These are phyloP conservation scores for Stephania japonica DNA, from an alignment of 164 flowering plant species.

Conservation along the genomic window DNA sequence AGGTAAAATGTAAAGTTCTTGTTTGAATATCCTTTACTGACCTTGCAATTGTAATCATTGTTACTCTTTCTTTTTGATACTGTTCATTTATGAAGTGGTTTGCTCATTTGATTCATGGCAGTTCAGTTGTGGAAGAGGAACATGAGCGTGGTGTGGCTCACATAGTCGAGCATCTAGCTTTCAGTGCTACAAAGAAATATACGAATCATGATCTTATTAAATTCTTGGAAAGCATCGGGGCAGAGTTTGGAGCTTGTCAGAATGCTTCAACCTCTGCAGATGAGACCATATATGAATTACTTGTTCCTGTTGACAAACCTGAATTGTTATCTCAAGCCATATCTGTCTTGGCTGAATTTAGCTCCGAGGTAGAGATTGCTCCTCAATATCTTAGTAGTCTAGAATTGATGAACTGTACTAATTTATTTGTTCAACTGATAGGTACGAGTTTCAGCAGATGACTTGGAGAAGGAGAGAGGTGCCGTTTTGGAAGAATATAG, in stretches of 20 bases:
- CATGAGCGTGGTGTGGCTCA: constrained; percentile 98
- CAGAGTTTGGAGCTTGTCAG: constrained; percentile 97
- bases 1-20: no score
- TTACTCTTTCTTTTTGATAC: neutral
- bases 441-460: constrained; percentile 80
- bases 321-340: constrained; percentile 79
- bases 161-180: constrained; percentile 94
- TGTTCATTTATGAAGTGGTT: neutral
- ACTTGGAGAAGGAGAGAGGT: constrained; percentile 92
- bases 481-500: constrained; percentile 95
- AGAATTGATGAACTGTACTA: neutral
- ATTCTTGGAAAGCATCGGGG: constrained; percentile 92
- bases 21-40: neutral
- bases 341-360: constrained; percentile 86
- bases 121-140: constrained; percentile 98
- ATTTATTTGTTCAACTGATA: constrained; percentile 14
- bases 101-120: constrained; percentile 37
- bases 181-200: constrained; percentile 84
- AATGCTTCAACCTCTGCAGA: constrained; percentile 92
- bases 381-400: neutral
- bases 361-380: constrained; percentile 61
- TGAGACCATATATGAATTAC: constrained; percentile 89
- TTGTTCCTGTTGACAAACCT: constrained; percentile 95
- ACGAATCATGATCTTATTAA: constrained; percentile 88
- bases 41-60: neutral